Evolutionary conservation across 129 eudicot species (phyloP).

Genomic region (Lactuca sativa): DNA sequence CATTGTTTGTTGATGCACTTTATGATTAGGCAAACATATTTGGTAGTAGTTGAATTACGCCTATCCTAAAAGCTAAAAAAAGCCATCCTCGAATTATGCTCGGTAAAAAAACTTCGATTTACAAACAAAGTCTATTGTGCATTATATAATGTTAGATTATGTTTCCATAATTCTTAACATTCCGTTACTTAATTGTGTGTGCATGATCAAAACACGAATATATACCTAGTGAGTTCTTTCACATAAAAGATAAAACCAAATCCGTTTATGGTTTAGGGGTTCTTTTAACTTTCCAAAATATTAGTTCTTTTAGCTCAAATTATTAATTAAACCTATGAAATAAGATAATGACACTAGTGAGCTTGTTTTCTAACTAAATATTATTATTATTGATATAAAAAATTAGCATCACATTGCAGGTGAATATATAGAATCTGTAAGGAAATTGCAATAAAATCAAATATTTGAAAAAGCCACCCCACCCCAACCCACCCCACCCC

Average conservation of each 20-base stretch:
- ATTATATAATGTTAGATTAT: background rate
- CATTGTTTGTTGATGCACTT: slow-evolving; percentile 34
- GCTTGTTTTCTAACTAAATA: slow-evolving; percentile 20
- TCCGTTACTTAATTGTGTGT: too few relatives aligned
- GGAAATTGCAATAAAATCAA: slow-evolving; percentile 34
- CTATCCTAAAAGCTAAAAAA: slow-evolving; percentile 32
- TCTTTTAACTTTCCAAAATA: slow-evolving; percentile 1
- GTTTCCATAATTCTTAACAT: background rate
- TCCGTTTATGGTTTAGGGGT: background rate
- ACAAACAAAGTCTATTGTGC: background rate
- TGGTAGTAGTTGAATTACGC: slow-evolving; percentile 29
- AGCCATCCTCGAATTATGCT: slow-evolving; percentile 9
- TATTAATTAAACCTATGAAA: background rate
- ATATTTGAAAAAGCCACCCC: slow-evolving; percentile 23
- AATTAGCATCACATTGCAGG: slow-evolving; percentile 42
- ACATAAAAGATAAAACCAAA: too few relatives aligned
- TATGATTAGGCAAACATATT: slow-evolving; percentile 37
- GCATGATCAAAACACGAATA: too few relatives aligned
- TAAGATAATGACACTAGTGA: slow-evolving; percentile 38
- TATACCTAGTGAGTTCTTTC: too few relatives aligned
- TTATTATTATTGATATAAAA: slow-evolving; percentile 20
- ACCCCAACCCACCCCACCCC: slow-evolving; percentile 18
- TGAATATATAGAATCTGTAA: slow-evolving; percentile 40
- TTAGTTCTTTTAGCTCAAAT: background rate
- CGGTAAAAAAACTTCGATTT: slow-evolving; percentile 9